phyloP scores from a whole-genome alignment of 2,329 filamentous ascomycete species.

The Paecilomyces fulvus region DNA sequence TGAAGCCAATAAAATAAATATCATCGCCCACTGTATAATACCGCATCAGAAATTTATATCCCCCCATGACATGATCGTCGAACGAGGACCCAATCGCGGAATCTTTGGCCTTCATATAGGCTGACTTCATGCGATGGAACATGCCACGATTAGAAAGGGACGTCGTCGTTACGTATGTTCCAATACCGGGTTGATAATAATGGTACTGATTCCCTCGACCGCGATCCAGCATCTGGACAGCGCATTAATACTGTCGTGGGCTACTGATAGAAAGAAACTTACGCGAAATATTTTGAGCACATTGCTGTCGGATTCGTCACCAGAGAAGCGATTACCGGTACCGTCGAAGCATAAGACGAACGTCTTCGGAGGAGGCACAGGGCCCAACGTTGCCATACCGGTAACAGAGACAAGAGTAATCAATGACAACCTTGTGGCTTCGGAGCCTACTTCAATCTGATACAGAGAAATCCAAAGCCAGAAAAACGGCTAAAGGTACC shows the following conservation, averaged over 20 bases:
- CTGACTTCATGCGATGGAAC: constrained; percentile 46
- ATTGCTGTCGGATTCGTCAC: constrained; percentile 39
- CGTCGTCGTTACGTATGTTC: constrained; percentile 34
- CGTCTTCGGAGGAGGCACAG: constrained; percentile 21
- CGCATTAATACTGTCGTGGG: too few species aligned
- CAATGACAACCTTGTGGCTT: background rate
- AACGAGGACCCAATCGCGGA: constrained; percentile 73
- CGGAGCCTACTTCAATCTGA: background rate
- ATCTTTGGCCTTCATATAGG: constrained; percentile 43
- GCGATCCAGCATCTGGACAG: constrained; percentile 31
- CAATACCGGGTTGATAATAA: constrained; percentile 38
- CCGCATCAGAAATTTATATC: constrained; percentile 71
- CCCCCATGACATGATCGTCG: constrained; percentile 73
- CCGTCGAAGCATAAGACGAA: constrained; percentile 38
- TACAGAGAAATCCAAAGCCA: background rate
- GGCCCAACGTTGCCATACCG: constrained; percentile 12
- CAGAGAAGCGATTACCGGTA: constrained; percentile 37
- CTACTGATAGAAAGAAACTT: constrained; percentile 9
- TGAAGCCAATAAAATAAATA: constrained; percentile 69
- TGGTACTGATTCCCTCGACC: constrained; percentile 32
- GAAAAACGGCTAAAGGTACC: background rate
- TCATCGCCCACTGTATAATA: constrained; percentile 54
- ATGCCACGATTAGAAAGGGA: constrained; percentile 25
- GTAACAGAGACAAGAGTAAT: constrained; percentile 5
- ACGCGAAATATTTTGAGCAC: constrained; percentile 40